Base-by-base conservation (phyloP, 257 asterid species). In the Paraleonurus japonicus region DNA sequence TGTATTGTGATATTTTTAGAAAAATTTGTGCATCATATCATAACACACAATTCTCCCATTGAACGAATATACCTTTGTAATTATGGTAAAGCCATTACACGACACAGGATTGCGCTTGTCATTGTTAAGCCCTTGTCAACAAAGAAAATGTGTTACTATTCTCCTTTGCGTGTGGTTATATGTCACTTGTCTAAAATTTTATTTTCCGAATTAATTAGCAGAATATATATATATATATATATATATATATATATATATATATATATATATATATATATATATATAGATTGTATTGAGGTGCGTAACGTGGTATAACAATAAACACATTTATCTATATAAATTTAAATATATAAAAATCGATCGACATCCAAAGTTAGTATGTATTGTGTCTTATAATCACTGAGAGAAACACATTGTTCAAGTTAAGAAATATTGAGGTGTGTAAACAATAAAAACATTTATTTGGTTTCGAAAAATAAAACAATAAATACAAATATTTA, bases 101-200 rank as follows among this genome's bases (percentile, higher is more conserved):
- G 41, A 69, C 71, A 37, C 43, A 26, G 27, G 53, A 53, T 48
- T 63, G 50, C 22, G 20, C 24, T 67, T n/a, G 78, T 66, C 61
- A 33, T 41, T 48, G 45, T 58, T 47, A 28, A 22, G 47, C 55
- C 60, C 0, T 23, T 41, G 67, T 58, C 67, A 27, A 9, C 32
- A 51, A 61, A 2, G 13, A 68, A 59, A 61, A 35, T 15, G 23
- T 8, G 16, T 19, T 8, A 26, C 19, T 47, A 9, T 60, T 22
- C 26, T 37, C 39, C 45, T 16, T 67, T 58, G 78, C 37, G 30
- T 68, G 33, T 68, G 55, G 58, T 50, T 27, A 41, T 26, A 39
- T 4, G 39, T 59, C 64, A 45, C 48, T 67, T 67, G 54, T 45
- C 70, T 22, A 69, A 74, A 58, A 3, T 16, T 37, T 16, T 6